A percentile compares a stretch with the other conserved stretches of the same genome.
phyloP scores from a whole-genome alignment of 2,329 filamentous ascomycete species.

The Fusarium xyrophilum region DNA sequence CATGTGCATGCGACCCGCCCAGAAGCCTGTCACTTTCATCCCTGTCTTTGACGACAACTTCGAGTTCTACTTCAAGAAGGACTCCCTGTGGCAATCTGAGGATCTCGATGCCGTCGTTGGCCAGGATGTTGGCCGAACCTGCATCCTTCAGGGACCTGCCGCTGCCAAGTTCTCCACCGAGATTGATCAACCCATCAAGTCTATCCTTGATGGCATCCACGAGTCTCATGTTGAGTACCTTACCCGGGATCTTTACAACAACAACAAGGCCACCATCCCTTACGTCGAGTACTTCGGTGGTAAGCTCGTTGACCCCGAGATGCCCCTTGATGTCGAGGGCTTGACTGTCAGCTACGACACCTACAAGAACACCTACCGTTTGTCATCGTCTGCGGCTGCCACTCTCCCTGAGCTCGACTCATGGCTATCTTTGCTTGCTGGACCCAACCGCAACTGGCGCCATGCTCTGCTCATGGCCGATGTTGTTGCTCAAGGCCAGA shows the following conservation, averaged over 20 bases:
- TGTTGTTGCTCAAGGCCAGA: slow-evolving; percentile 91
- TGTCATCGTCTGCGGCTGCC: slow-evolving; percentile 76
- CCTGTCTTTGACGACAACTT: slow-evolving; percentile 96
- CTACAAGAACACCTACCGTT: slow-evolving; percentile 81
- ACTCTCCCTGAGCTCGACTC: slow-evolving; percentile 79
- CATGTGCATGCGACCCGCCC: slow-evolving; percentile 86
- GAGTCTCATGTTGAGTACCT: slow-evolving; percentile 83
- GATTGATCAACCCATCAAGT: slow-evolving; percentile 91
- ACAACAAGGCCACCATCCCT: slow-evolving; percentile 77
- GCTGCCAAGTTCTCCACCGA: slow-evolving; percentile 88
- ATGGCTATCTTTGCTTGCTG: slow-evolving; percentile 89
- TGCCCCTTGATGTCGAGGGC: slow-evolving; percentile 81
- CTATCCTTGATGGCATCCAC: slow-evolving; percentile 92
- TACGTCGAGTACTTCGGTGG: slow-evolving; percentile 95
- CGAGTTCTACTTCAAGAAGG: slow-evolving; percentile 99
- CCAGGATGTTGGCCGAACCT: slow-evolving; percentile 94
- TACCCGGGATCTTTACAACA: slow-evolving; percentile 79
- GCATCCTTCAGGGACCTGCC: slow-evolving; percentile 94
- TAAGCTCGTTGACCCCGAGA: slow-evolving; percentile 74
- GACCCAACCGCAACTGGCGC: slow-evolving; percentile 86
- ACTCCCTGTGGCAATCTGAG: slow-evolving; percentile 98
- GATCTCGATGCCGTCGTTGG: slow-evolving; percentile 94
- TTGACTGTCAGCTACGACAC: slow-evolving; percentile 80
- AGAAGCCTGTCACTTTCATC: slow-evolving; percentile 97
- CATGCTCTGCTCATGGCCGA: slow-evolving; percentile 94